A percentile compares a stretch with the other conserved stretches of the same genome.
Evolutionary conservation across 441 rosid species (phyloP).

Genomic region (Sinapis alba): DNA sequence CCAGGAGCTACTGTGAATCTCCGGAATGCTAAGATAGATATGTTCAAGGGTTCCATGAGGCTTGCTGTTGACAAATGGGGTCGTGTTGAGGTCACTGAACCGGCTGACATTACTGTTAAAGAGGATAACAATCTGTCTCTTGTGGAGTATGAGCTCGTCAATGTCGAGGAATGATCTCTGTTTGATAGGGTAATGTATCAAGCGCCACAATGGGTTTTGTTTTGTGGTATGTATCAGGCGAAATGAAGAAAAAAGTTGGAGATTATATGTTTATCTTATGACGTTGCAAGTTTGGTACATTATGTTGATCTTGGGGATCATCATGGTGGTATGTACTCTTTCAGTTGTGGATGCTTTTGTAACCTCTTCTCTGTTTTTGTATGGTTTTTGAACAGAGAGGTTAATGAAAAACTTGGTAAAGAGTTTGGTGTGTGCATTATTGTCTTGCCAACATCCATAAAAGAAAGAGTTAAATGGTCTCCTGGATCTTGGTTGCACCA

Average conservation of each 20-base stretch:
- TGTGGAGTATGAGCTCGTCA: conserved; percentile 59
- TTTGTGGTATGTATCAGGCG: neutral
- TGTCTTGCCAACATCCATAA: neutral
- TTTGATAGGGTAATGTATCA: conserved; percentile 1
- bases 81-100: conserved; percentile 45
- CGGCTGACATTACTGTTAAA: conserved; percentile 41
- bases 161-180: conserved; percentile 47
- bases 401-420: conserved; percentile 10
- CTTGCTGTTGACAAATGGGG: conserved; percentile 67
- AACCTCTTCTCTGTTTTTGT: conserved; percentile 16
- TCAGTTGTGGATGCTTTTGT: conserved; percentile 22
- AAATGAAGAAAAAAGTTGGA: neutral
- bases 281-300: conserved; percentile 24
- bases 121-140: conserved; percentile 51
- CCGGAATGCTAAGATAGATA: conserved; percentile 55
- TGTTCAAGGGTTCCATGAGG: conserved; percentile 60
- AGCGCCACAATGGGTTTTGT: conserved; percentile 15
- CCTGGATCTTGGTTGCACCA: neutral
- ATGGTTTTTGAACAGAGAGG: conserved; percentile 3
- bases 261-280: conserved; percentile 10
- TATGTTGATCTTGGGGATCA: conserved; percentile 5
- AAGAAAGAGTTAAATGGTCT: neutral
- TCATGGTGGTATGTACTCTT: conserved; percentile 8
- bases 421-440: neutral
- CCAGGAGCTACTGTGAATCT: conserved; percentile 48